These are phyloP conservation scores for Fusarium pseudograminearum DNA, from an alignment of 2,329 filamentous ascomycete genomes.

Conservation along the genomic window DNA sequence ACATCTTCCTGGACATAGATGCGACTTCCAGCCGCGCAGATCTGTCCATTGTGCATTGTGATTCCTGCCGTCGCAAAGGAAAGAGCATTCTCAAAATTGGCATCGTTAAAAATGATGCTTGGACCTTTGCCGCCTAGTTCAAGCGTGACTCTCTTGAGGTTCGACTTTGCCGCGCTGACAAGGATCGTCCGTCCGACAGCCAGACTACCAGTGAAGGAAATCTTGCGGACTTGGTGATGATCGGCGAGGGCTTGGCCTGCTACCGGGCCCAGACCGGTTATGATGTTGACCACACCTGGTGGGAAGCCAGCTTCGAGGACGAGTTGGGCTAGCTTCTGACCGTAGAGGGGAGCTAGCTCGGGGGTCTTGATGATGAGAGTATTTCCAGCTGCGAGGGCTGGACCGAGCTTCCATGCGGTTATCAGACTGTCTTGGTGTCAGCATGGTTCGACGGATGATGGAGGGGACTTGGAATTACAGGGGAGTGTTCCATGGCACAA, in stretches of 20 bases:
- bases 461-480: constrained; percentile 7
- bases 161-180: constrained; percentile 77
- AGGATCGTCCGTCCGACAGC: constrained; percentile 75
- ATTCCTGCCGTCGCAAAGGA: constrained; percentile 58
- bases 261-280: constrained; percentile 74
- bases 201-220: constrained; percentile 80
- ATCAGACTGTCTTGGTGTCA: constrained; percentile 27
- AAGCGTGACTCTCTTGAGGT: constrained; percentile 81
- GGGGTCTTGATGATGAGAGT: constrained; percentile 71
- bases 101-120: constrained; percentile 69
- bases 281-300: constrained; percentile 77
- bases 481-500: constrained; percentile 84
- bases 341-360: constrained; percentile 71
- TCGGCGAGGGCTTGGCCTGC: constrained; percentile 74
- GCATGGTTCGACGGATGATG: rapidly evolving
- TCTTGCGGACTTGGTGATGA: constrained; percentile 75
- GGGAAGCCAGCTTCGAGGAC: constrained; percentile 80
- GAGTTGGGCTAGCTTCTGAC: constrained; percentile 71
- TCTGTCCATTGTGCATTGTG: constrained; percentile 67
- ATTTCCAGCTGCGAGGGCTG: constrained; percentile 71
- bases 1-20: constrained; percentile 69
- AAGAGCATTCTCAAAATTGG: constrained; percentile 71
- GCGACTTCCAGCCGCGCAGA: constrained; percentile 70
- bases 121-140: constrained; percentile 79
- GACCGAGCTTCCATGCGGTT: constrained; percentile 68